Evolutionary conservation across 2,329 filamentous ascomycete genomes (phyloP).

Genomic region (Pestalotiopsis sp.): DNA sequence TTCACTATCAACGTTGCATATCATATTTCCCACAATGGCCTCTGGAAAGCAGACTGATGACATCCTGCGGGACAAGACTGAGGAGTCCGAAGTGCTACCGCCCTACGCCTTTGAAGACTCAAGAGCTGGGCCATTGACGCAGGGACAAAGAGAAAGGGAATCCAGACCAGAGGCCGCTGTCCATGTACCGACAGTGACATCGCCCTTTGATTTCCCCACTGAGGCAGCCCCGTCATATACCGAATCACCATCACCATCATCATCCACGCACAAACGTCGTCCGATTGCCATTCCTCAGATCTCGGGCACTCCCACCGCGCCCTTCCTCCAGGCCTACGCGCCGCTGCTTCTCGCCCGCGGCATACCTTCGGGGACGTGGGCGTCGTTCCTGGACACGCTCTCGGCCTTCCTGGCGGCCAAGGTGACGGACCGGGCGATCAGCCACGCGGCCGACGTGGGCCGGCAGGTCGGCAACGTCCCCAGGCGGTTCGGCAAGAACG

Average conservation of each 20-base stretch:
- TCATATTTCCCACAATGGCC: background rate
- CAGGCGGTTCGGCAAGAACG: conserved; percentile 36
- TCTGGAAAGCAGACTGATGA: conserved; percentile 8
- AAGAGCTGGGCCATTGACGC: background rate
- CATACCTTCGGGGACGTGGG: conserved; percentile 26
- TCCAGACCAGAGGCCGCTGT: background rate
- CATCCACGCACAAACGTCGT: conserved; percentile 16
- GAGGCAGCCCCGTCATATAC: conserved; percentile 33
- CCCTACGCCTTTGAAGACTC: background rate
- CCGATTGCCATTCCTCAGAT: conserved; percentile 46
- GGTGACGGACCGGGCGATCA: conserved; percentile 44
- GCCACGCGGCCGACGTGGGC: conserved; percentile 44
- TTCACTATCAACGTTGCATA: background rate
- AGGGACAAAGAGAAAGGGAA: conserved; percentile 3
- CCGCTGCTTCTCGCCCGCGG: conserved; percentile 39
- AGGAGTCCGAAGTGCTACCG: background rate
- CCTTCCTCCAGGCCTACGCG: conserved; percentile 42
- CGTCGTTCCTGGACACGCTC: conserved; percentile 36
- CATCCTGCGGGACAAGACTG: background rate
- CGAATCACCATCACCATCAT: background rate
- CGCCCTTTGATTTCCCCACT: conserved; percentile 43
- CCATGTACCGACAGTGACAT: conserved; percentile 31
- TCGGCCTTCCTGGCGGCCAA: conserved; percentile 49
- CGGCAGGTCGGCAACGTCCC: conserved; percentile 38
- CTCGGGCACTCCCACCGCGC: conserved; percentile 33